Base-by-base conservation (phyloP, 2,329 filamentous ascomycete genomes). In the Stylonectria norvegica region DNA sequence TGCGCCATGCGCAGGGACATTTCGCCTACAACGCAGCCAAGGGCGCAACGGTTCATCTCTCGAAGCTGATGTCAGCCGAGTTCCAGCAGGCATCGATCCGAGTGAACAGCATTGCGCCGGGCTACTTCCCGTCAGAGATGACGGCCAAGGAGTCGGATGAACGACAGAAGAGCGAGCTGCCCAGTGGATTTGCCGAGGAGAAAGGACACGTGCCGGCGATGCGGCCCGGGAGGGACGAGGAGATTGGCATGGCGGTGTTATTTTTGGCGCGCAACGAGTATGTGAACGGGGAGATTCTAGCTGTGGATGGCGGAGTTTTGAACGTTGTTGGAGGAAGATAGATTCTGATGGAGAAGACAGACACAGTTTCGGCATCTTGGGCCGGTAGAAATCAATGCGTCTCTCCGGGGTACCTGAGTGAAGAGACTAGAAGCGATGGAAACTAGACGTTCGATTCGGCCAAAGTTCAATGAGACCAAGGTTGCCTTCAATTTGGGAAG, bases 11-110 rank as follows among this genome's bases (percentile, higher is more conserved):
- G 7, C 30, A 32, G 16, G 30, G 30, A 7, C 30, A 32, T 16
- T 32, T 32, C 30, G 30, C 30, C 7, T 32, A 32, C 30, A 32
- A 32, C 30, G 19, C 30, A 16, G 30, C 30, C 30, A 32, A 32
- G 30, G 30, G 30, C 30, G 30, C 30, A n/a, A 32, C 30, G 30
- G 30, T 32, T 14, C 30, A 32, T 16, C 30, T 32, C 15, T 18
- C 30, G 30, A 32, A 32, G 15, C 15, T 32, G 15, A 32, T 32
- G 30, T 32, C 30, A 7, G 30, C 30, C 6, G 30, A 32, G 17
- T 32, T 32, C 15, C 14, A 17, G 16, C 30, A n/a, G 8, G 30
- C 17, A 16, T 5, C 15, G 5, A 19, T 32, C 7, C 30, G 30
- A 8, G 30, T 32, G 11, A 32, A 32, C 30, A 32, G 30, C n/a